Evolutionary conservation across 2,329 filamentous ascomycete genomes (phyloP), one percentile per base, ranked within the genome.

Genomic region (Ophiostoma novo-ulmi): DNA sequence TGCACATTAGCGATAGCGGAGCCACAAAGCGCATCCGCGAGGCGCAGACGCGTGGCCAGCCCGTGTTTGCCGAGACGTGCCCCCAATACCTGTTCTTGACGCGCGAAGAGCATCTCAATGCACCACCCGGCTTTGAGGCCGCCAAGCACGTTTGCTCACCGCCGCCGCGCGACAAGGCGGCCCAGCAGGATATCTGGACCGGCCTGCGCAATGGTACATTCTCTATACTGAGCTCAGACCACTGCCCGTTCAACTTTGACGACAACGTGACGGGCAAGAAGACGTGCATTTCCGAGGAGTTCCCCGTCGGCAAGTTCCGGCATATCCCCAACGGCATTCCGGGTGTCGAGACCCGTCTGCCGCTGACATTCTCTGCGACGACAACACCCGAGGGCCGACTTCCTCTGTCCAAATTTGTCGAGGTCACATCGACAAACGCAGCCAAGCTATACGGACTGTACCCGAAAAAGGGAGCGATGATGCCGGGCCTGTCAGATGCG

Each of bases 301-400:
- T 73, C n/a, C 72, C 73, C 61, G 72, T 79, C 7, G 77, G 78
- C 52, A 80, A 81, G 65, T 88, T 88, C 77, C 82, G 82, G 65
- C 82, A 85, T 71, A 86, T 88, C 58, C 85, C 86, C 7, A 88
- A 88, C 74, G 86, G 86, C 5, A 79, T 84, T 65, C 85, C 86
- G 0, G 86, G 86, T 0, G 80, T 88, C 36, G 86, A 88, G 77
- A 88, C 86, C 1, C 77, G 85, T 1, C 77, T 88, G 26, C 78
- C 85, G 0, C 77, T 87, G 4, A 79, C 80, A 0, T 78, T 86
- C 41, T 63, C 71, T 3, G 67, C 61, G 11, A 22, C 48, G 5
- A 31, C 66, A 6, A 38, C 67, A 5, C 65, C 55, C 35, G 44
- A 22, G 20, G 38, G 66, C 58, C 66, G 69, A 48, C 69, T 74